phyloP scores from a whole-genome alignment of 1,284 basidiomycete genomes.

The Fomitopsis schrenkii region DNA sequence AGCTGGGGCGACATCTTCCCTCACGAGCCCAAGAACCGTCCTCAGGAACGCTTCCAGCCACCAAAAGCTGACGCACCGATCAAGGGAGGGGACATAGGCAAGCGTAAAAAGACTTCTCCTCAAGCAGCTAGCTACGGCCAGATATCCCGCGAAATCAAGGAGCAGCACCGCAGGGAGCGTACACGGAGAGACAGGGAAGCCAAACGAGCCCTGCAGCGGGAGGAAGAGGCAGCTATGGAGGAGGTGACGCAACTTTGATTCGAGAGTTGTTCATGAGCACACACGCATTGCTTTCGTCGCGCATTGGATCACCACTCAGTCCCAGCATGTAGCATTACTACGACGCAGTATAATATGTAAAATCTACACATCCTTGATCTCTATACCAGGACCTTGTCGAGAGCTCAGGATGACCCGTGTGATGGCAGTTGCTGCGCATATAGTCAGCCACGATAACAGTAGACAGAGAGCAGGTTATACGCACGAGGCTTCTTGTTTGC shows the following conservation, averaged over 20 bases:
- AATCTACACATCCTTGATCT: constrained; percentile 48
- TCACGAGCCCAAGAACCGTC: constrained; percentile 72
- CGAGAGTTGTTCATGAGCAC: constrained; percentile 3
- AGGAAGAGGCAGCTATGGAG: constrained; percentile 1
- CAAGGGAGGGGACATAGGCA: constrained; percentile 56
- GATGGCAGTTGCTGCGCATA: constrained; percentile 61
- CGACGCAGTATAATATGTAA: constrained; percentile 4
- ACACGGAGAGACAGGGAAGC: constrained; percentile 13
- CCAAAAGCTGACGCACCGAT: constrained; percentile 22
- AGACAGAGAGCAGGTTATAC: constrained; percentile 10
- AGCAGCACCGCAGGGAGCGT: constrained; percentile 18
- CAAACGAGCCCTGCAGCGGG: neutral
- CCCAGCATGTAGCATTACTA: neutral
- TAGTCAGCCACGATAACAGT: neutral
- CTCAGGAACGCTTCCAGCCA: constrained; percentile 57
- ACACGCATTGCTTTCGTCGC: neutral
- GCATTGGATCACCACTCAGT: neutral
- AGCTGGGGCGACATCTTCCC: constrained; percentile 96
- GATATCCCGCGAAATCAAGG: constrained; percentile 36
- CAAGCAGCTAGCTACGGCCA: constrained; percentile 33
- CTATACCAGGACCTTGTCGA: constrained; percentile 82
- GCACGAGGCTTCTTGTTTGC: constrained; percentile 34
- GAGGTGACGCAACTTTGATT: neutral
- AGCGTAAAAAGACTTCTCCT: constrained; percentile 27
- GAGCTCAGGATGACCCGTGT: constrained; percentile 80